phyloP scores from a whole-genome alignment of 2,329 filamentous ascomycete species.

The Talaromyces amestolkiae region DNA sequence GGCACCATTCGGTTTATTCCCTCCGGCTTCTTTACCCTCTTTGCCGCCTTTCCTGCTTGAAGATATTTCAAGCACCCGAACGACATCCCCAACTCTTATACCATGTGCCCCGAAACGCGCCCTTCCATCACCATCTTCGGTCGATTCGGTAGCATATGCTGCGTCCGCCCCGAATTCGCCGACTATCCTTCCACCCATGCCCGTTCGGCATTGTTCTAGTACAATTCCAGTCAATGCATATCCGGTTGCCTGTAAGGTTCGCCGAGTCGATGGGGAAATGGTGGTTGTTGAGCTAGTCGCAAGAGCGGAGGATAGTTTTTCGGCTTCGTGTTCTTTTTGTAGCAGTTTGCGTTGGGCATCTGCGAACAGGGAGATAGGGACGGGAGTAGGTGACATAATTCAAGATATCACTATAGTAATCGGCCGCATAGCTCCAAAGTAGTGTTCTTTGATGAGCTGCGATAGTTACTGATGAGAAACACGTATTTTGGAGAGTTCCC shows the following conservation, averaged over 20 bases:
- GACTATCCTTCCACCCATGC: slow-evolving; percentile 85
- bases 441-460: not conserved
- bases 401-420: not conserved
- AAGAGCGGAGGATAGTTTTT: slow-evolving; percentile 44
- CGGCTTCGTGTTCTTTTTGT: slow-evolving; percentile 44
- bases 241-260: slow-evolving; percentile 43
- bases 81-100: slow-evolving; percentile 49
- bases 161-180: slow-evolving; percentile 72
- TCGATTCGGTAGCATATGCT: slow-evolving; percentile 54
- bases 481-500: slow-evolving; percentile 8
- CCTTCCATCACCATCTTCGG: slow-evolving; percentile 40
- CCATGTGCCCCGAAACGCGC: slow-evolving; percentile 45
- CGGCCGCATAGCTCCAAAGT: slow-evolving; percentile 11
- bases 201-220: slow-evolving; percentile 75
- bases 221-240: slow-evolving; percentile 53
- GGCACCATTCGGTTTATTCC: slow-evolving; percentile 33
- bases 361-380: slow-evolving; percentile 43
- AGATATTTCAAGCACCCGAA: slow-evolving; percentile 42
- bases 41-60: slow-evolving; percentile 30
- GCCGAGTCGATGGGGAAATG: slow-evolving; percentile 43
- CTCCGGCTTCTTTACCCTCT: slow-evolving; percentile 32
- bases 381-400: slow-evolving; percentile 22
- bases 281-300: slow-evolving; percentile 40
- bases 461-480: not conserved
- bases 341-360: slow-evolving; percentile 43